These are phyloP conservation scores for Turnera subulata DNA, from an alignment of 345 rosid species.

Conservation along the genomic window DNA sequence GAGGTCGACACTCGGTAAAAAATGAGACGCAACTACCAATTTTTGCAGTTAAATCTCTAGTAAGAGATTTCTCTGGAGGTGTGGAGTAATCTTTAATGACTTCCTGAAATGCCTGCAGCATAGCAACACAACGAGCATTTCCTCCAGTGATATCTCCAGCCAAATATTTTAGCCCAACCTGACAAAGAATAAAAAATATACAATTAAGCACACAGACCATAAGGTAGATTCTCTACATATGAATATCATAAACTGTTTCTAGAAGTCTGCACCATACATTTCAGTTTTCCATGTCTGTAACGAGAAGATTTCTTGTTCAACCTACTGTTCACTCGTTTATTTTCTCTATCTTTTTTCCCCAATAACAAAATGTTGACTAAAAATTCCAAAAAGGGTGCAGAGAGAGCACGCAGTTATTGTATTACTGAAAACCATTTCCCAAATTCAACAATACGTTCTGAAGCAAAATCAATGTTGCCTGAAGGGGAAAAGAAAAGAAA, in stretches of 20 bases:
- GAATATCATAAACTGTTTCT: background rate
- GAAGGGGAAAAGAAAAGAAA: no score
- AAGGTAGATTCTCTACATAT: background rate
- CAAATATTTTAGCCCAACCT: slow-evolving; percentile 89
- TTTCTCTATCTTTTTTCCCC: no score
- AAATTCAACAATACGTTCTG: no score
- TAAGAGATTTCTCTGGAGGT: slow-evolving; percentile 66
- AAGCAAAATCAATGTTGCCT: no score
- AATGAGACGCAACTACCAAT: slow-evolving; percentile 80
- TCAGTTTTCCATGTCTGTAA: no score
- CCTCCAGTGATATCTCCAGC: slow-evolving; percentile 84
- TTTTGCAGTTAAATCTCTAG: slow-evolving; percentile 76
- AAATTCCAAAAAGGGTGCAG: no score
- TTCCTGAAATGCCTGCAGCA: slow-evolving; percentile 88
- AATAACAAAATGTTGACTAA: no score
- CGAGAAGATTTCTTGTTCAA: no score
- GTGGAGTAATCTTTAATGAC: slow-evolving; percentile 71
- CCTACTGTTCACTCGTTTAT: no score
- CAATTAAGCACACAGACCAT: slow-evolving; percentile 7
- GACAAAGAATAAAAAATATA: slow-evolving; percentile 21
- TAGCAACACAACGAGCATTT: slow-evolving; percentile 93
- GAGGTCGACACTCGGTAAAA: slow-evolving; percentile 82
- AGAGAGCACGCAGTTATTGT: no score
- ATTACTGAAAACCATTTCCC: no score
- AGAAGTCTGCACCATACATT: background rate